Percentiles rank a stretch among this genome's conserved stretches.
phyloP scores from a whole-genome alignment of 345 rosid genomes.

The Luvunga scandens region DNA sequence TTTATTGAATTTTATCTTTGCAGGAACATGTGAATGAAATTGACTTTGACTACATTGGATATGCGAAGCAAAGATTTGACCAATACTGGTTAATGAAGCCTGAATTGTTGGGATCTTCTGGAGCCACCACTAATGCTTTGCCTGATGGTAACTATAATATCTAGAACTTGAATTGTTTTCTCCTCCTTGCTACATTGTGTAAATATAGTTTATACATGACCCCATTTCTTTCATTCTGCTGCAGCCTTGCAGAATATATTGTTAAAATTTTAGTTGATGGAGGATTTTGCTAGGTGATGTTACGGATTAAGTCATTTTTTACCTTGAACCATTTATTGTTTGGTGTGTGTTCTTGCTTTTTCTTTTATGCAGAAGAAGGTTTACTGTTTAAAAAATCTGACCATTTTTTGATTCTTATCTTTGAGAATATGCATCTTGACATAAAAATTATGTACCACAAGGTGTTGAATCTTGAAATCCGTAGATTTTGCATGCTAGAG shows the following conservation, averaged over 20 bases:
- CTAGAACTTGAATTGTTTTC: background rate
- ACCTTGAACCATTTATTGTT: background rate
- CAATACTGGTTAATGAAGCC: conserved; percentile 51
- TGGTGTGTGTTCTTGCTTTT: background rate
- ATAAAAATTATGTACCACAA: background rate
- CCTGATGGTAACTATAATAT: conserved; percentile 7
- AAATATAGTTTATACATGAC: conserved; percentile 6
- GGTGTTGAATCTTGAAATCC: background rate
- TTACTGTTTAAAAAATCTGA: background rate
- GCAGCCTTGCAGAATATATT: background rate
- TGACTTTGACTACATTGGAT: conserved; percentile 64
- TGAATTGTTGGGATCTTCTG: conserved; percentile 31
- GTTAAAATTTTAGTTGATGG: background rate
- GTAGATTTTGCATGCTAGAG: background rate
- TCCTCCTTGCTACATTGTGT: background rate
- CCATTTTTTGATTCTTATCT: background rate
- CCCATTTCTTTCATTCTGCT: background rate
- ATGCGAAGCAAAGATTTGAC: conserved; percentile 63
- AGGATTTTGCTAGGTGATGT: background rate
- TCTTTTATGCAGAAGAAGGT: background rate
- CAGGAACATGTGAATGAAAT: conserved; percentile 63
- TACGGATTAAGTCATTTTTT: background rate
- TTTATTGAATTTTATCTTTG: conserved; percentile 1
- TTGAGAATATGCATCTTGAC: background rate
- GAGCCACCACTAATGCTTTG: background rate